These are phyloP conservation scores for Microbotryum saponariae DNA, from an alignment of 1,284 basidiomycete genomes.

Conservation along the genomic window DNA sequence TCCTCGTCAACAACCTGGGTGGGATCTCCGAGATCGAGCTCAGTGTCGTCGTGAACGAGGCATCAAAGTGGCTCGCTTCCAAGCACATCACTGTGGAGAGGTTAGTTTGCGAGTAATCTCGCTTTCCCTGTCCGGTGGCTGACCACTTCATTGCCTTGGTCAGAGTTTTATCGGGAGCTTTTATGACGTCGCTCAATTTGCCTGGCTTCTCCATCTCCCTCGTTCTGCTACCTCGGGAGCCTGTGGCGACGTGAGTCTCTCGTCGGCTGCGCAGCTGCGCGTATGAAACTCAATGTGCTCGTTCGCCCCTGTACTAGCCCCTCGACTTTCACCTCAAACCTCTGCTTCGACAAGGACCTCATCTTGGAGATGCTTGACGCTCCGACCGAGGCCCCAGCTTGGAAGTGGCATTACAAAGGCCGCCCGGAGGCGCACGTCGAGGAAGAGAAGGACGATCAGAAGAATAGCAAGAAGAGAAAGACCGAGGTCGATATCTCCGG, in stretches of 20 bases:
- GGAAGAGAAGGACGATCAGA: constrained; percentile 22
- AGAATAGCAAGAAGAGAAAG: constrained; percentile 20
- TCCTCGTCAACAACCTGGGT: constrained; percentile 53
- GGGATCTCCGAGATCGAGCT: constrained; percentile 81
- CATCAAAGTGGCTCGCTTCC: constrained; percentile 50
- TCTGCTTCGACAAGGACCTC: constrained; percentile 39
- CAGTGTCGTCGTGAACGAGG: constrained; percentile 46
- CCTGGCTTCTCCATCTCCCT: constrained; percentile 87
- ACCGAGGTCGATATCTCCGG: not conserved
- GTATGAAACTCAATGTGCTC: constrained; percentile 22
- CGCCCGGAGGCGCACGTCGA: constrained; percentile 30
- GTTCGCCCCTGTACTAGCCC: not conserved
- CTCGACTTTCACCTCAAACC: not conserved
- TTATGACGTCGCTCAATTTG: constrained; percentile 81
- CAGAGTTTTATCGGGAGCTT: constrained; percentile 42
- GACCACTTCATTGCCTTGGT: constrained; percentile 18
- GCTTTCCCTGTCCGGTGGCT: not conserved
- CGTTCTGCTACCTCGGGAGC: constrained; percentile 59
- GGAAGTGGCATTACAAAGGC: constrained; percentile 47
- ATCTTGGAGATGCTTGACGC: constrained; percentile 73
- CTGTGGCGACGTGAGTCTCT: constrained; percentile 23
- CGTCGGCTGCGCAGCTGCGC: constrained; percentile 34
- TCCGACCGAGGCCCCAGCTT: constrained; percentile 65
- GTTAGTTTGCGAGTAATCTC: not conserved
- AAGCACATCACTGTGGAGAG: constrained; percentile 57